Evolutionary conservation across 176 grass and related monocot genomes (phyloP), one percentile per base, ranked within the genome.

Genomic region (Bothriochloa decipiens): DNA sequence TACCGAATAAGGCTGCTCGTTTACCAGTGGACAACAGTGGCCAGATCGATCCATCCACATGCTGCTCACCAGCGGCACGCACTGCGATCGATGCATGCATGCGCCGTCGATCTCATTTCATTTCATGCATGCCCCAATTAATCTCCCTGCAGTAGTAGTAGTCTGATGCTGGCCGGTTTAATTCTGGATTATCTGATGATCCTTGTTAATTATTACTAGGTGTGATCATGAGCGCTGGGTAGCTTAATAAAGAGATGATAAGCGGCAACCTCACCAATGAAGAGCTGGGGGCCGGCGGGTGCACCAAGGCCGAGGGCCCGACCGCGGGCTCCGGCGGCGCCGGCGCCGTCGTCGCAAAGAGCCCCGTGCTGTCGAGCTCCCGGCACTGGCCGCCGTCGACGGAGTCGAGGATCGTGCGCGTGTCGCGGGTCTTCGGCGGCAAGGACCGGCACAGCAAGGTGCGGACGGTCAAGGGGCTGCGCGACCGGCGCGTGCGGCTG

Each of bases 361-460:
- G 14, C 12, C 49, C 75, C 5, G 65, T 46, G 0, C 57, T 42
- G 86, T 76, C 86, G 41, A 89, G 45, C 86, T 87, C 83, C 20
- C 75, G 90, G 28, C 90, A 89, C 80, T 92, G 87, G 90, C 85
- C 90, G 14, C 88, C 86, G 17, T 89, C 90, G 8, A 98, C 87
- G 17, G 91, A 95, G 82, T 94, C 93, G 9, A 74, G 96, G 83
- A 98, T 98, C 55, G 96, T 98, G 35, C 96, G 96, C 6, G 96
- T 98, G 9, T 95, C 93, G 14, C 91, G 96, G 16, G 81, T 91
- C 65, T 96, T 98, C 80, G 91, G 93, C 61, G 96, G 96, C 52
- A 98, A 98, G 86, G 96, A 98, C 84, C 63, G 96, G 36, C 96
- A 98, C 77, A 98, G 93, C 83, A 98, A 98, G 89, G 96, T 98